phyloP scores from a whole-genome alignment of 768 basidiomycete genomes.

The Auriscalpium microsporum region DNA sequence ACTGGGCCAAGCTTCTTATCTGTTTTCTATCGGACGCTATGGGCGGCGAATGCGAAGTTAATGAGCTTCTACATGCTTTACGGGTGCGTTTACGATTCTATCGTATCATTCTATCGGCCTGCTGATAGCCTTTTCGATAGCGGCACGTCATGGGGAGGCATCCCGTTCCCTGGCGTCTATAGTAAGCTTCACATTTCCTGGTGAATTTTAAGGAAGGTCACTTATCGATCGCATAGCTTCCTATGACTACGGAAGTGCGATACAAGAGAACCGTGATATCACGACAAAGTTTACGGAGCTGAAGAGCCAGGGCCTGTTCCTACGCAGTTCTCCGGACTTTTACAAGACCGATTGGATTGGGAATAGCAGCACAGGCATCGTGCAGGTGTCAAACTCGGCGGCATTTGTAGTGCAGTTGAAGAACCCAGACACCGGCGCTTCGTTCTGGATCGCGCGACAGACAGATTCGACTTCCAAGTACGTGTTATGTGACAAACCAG shows the following conservation, averaged over 20 bases:
- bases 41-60: constrained; percentile 76
- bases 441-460: constrained; percentile 69
- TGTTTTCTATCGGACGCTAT: constrained; percentile 71
- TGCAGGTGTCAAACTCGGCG: constrained; percentile 32
- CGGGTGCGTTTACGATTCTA: constrained; percentile 34
- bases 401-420: constrained; percentile 54
- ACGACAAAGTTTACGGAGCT: constrained; percentile 68
- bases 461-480: constrained; percentile 58
- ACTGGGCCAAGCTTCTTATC: constrained; percentile 70
- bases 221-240: constrained; percentile 29
- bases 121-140: constrained; percentile 26
- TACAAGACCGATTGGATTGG: constrained; percentile 73
- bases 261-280: constrained; percentile 59
- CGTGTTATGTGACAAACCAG: background rate
- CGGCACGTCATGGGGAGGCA: constrained; percentile 78
- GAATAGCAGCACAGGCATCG: constrained; percentile 44
- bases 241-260: constrained; percentile 75
- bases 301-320: constrained; percentile 69
- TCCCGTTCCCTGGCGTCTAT: constrained; percentile 73
- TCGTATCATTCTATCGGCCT: background rate
- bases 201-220: background rate
- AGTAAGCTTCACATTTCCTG: constrained; percentile 24
- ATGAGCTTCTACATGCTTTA: constrained; percentile 84
- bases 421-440: constrained; percentile 59
- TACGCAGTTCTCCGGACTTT: constrained; percentile 72